Evolutionary conservation across 176 grass and related monocot species (phyloP).

Genomic region (Pontederia paniculata): DNA sequence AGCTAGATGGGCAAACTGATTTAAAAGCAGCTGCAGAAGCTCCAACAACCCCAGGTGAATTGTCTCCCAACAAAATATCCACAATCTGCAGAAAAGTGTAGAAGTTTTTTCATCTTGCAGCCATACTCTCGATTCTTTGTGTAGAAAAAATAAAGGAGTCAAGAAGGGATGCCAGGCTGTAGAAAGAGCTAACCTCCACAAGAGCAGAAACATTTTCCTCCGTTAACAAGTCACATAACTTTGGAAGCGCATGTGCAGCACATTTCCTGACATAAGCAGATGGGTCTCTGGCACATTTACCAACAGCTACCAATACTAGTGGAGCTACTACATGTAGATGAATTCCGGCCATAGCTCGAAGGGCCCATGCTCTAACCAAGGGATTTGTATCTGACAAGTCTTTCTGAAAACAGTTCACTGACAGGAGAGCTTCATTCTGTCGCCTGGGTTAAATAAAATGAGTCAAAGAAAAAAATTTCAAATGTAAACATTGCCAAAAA

Average conservation of each 20-base stretch:
- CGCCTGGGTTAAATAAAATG: constrained; percentile 33
- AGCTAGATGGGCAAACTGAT: constrained; percentile 53
- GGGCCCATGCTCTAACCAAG: constrained; percentile 86
- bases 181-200: constrained; percentile 40
- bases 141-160: background rate
- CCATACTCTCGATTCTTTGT: background rate
- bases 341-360: constrained; percentile 89
- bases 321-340: constrained; percentile 70
- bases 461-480: background rate
- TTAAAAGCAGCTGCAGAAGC: constrained; percentile 72
- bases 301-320: constrained; percentile 56
- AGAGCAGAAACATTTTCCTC: constrained; percentile 43
- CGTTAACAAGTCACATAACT: constrained; percentile 65
- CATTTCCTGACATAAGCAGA: constrained; percentile 89
- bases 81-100: constrained; percentile 45
- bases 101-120: background rate
- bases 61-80: constrained; percentile 57
- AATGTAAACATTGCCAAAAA: background rate
- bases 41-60: constrained; percentile 61
- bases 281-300: constrained; percentile 75
- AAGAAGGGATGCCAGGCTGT: background rate
- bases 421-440: constrained; percentile 89
- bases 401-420: constrained; percentile 96
- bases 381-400: constrained; percentile 88
- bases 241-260: constrained; percentile 69